These are phyloP conservation scores for Globisporangium takayamanum DNA, from an alignment of 352 stramenopile species.

Conservation along the genomic window DNA sequence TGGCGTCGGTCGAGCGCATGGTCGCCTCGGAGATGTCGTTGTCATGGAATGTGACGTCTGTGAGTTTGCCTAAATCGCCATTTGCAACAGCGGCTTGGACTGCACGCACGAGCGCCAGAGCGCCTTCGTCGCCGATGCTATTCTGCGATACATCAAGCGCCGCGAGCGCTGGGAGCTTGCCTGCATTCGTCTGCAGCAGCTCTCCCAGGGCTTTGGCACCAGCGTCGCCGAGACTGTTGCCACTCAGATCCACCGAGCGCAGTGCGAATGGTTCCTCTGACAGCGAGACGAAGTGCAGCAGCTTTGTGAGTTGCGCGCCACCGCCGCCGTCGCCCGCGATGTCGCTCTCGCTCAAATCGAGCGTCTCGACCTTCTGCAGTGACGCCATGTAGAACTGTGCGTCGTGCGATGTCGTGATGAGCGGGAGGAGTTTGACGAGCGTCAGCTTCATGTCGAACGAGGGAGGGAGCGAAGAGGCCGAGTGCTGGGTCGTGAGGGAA, in stretches of 20 bases:
- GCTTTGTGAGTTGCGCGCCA: background rate
- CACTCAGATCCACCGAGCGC: background rate
- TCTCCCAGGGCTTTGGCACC: background rate
- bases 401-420: too few species aligned
- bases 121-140: background rate
- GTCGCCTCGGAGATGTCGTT: background rate
- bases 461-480: too few species aligned
- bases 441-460: too few species aligned
- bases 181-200: background rate
- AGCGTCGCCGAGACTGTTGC: background rate
- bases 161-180: background rate
- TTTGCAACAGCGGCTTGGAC: background rate
- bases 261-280: background rate
- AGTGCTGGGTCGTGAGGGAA: too few species aligned
- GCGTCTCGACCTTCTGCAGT: background rate
- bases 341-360: background rate
- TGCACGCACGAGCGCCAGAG: background rate
- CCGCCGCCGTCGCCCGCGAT: background rate
- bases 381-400: too few species aligned
- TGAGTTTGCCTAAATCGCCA: background rate
- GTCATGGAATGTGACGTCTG: background rate
- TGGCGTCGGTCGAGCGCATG: background rate
- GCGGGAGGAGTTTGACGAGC: too few species aligned
- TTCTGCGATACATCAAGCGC: background rate
- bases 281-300: background rate